These are phyloP conservation scores for Starmera quercuum DNA, from an alignment of 805 yeast genomes.

Conservation along the genomic window DNA sequence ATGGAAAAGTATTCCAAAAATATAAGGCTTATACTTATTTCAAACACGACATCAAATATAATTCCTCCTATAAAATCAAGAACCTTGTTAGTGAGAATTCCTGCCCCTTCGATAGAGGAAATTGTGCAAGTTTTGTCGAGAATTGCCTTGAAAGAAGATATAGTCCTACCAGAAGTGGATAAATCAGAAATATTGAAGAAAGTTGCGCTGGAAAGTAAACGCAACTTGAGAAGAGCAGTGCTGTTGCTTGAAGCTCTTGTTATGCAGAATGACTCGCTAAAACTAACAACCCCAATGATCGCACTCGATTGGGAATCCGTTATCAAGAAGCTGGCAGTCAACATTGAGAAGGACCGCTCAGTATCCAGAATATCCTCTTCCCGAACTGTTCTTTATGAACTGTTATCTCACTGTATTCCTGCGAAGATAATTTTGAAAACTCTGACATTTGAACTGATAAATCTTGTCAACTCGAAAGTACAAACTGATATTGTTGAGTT, in stretches of 20 bases:
- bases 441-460: constrained; percentile 39
- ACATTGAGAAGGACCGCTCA: constrained; percentile 52
- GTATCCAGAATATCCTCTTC: constrained; percentile 50
- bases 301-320: constrained; percentile 90
- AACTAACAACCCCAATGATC: constrained; percentile 42
- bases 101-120: constrained; percentile 67
- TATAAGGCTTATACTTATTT: constrained; percentile 74
- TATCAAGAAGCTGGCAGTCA: constrained; percentile 53
- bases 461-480: constrained; percentile 19
- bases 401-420: constrained; percentile 91
- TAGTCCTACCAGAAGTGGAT: constrained; percentile 32
- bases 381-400: constrained; percentile 69
- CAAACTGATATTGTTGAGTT: constrained; percentile 45
- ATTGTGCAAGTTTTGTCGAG: constrained; percentile 44
- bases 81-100: constrained; percentile 78
- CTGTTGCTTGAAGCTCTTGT: constrained; percentile 77
- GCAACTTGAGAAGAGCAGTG: constrained; percentile 74
- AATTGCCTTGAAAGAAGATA: constrained; percentile 51
- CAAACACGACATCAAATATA: constrained; percentile 86
- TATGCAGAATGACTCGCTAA: constrained; percentile 55
- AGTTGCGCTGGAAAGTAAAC: constrained; percentile 48
- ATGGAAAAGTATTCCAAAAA: constrained; percentile 93
- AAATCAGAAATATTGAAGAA: constrained; percentile 35
- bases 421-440: constrained; percentile 71
- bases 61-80: constrained; percentile 93